phyloP scores from a whole-genome alignment of 176 grass and related monocot genomes.

The Oryza meridionalis region DNA sequence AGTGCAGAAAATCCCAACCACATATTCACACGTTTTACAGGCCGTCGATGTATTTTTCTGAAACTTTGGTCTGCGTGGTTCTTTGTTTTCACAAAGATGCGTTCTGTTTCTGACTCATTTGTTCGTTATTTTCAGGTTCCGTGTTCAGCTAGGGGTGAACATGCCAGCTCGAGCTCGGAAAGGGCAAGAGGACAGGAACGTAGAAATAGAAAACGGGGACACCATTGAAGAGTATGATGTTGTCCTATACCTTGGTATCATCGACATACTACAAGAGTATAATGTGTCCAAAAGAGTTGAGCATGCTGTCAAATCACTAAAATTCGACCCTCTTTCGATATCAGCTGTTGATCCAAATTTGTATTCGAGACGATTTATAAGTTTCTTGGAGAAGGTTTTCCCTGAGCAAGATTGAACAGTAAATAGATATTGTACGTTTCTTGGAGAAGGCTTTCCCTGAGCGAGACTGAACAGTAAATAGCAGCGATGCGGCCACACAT shows the following conservation, averaged over 20 bases:
- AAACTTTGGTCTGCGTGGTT: not conserved
- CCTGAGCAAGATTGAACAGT: slow-evolving; percentile 52
- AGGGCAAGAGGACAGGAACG: slow-evolving; percentile 42
- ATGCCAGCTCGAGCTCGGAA: slow-evolving; percentile 87
- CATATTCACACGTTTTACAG: not conserved
- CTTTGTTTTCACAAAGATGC: slow-evolving; percentile 3
- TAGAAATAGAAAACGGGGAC: slow-evolving; percentile 46
- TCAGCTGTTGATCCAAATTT: slow-evolving; percentile 74
- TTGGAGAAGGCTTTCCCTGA: slow-evolving; percentile 75
- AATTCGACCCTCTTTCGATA: slow-evolving; percentile 84
- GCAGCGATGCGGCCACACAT: not conserved
- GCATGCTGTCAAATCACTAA: slow-evolving; percentile 83
- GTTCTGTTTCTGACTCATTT: slow-evolving; percentile 10
- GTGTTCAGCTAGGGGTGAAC: slow-evolving; percentile 92
- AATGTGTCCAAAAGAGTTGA: slow-evolving; percentile 85
- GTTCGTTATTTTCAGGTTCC: slow-evolving; percentile 63
- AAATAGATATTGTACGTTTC: slow-evolving; percentile 65
- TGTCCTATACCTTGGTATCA: slow-evolving; percentile 95
- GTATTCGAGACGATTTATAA: slow-evolving; percentile 80
- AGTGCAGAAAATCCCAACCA: not conserved
- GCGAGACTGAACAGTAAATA: slow-evolving; percentile 44
- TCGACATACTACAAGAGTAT: slow-evolving; percentile 93
- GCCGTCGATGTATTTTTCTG: not conserved
- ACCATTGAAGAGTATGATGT: slow-evolving; percentile 71
- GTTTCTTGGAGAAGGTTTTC: slow-evolving; percentile 83